Percentiles rank a stretch among this genome's conserved stretches.
Conservation (phyloP, 1,284 basidiomycete genomes). For the Xerocomus tenax region DNA sequence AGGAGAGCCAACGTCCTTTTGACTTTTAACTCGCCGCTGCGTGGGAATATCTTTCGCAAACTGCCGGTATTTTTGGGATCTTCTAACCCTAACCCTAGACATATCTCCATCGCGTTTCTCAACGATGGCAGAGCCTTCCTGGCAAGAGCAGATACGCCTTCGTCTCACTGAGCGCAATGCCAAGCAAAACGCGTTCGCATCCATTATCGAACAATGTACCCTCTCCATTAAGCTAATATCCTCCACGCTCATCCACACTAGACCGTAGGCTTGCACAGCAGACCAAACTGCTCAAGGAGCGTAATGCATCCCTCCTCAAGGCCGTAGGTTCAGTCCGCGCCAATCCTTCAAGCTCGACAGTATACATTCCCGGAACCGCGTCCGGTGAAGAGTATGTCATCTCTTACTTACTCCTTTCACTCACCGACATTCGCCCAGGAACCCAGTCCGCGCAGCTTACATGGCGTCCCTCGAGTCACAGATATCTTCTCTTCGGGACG, state of each 20-base stretch:
- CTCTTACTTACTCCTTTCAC: constrained; percentile 6
- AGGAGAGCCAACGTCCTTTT: not conserved
- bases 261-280: constrained; percentile 85
- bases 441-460: constrained; percentile 79
- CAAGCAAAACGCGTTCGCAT: constrained; percentile 66
- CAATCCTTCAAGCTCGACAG: constrained; percentile 55
- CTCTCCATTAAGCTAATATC: not conserved
- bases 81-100: constrained; percentile 27
- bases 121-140: constrained; percentile 67
- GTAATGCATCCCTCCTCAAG: constrained; percentile 76
- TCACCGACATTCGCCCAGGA: constrained; percentile 36
- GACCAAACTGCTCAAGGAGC: constrained; percentile 79
- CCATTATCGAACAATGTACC: constrained; percentile 85
- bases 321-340: constrained; percentile 65
- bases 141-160: constrained; percentile 70
- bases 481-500: constrained; percentile 81
- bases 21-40: constrained; percentile 1
- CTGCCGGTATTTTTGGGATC: constrained; percentile 13
- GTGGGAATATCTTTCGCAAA: constrained; percentile 20
- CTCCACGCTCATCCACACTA: constrained; percentile 32
- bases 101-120: not conserved
- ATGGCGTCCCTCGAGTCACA: constrained; percentile 88
- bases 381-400: constrained; percentile 56
- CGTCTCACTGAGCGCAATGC: constrained; percentile 72
- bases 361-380: constrained; percentile 52